Base-by-base conservation (phyloP, 2,329 filamentous ascomycete genomes). In the Purpureocillium lavendulum region DNA sequence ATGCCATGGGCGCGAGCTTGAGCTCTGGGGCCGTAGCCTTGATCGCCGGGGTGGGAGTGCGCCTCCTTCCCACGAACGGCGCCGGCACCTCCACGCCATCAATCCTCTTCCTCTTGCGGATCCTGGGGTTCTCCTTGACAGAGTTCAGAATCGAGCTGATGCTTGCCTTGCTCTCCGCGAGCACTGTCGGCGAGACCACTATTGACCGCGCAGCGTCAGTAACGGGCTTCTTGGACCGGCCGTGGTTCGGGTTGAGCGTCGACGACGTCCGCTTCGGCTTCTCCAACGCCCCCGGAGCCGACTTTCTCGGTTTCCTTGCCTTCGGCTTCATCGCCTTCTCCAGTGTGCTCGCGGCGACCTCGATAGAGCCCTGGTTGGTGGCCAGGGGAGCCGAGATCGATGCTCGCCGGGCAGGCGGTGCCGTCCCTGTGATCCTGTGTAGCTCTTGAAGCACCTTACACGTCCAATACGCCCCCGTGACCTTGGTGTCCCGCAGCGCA, bases 41-140 rank as follows among this genome's bases (percentile, higher is more conserved):
- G 36, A 29, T 18, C 15, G 38, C 15, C 32, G 40, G 26, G n/a
- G 28, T 15, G 24, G 40, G 16, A 16, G 41, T 40, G 10, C 45
- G 48, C 31, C 41, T 43, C 34, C 43, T 42, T 12, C 46, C 41
- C 17, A 42, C 41, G 3, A 33, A 35, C 4, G 48, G 48, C 8
- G 43, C 43, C 2, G 41, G 43, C 26, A 59, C 51, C 39, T 60
- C 57, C 31, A 59, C 62, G 8, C 66, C 67, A 17, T 65, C 55
- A 38, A 70, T 64, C 47, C 56, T 61, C 49, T 71, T 73, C 12
- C 64, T 62, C 50, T 69, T 73, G 42, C 70, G 61, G 30, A 63
- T 57, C 16, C 69, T 63, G 6, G 63, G 64, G 30, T 70, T 66
- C 9, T 59, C 57, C 50, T 76, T 76, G 42, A 76, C 71, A 2